Conservation (phyloP, 768 basidiomycete species). For the Coprinopsis sp. region DNA sequence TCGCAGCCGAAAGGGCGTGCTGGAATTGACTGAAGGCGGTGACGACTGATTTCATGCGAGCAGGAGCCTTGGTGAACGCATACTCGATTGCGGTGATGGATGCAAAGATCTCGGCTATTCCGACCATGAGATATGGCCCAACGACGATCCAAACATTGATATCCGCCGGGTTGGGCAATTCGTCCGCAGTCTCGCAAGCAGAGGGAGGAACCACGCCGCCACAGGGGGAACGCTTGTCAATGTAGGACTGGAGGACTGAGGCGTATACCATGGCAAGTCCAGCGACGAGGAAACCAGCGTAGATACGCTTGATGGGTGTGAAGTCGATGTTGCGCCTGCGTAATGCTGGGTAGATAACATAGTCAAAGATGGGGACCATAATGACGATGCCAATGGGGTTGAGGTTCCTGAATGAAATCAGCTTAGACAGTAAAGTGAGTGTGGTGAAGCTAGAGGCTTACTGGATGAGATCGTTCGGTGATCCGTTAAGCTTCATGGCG, state of each 20-base stretch:
- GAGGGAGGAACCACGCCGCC: conserved; percentile 39
- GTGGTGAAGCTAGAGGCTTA: conserved; percentile 15
- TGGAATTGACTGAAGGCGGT: conserved; percentile 51
- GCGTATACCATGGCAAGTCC: conserved; percentile 51
- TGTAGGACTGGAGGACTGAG: conserved; percentile 42
- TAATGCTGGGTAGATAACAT: conserved; percentile 43
- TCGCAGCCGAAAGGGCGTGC: conserved; percentile 42
- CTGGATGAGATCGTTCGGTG: conserved; percentile 50
- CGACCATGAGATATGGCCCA: conserved; percentile 53
- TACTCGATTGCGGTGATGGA: conserved; percentile 58
- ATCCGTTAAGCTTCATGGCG: conserved; percentile 41
- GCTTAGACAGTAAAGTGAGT: background rate
- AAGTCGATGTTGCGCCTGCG: conserved; percentile 47
- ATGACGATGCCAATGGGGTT: conserved; percentile 46
- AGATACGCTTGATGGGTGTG: conserved; percentile 48
- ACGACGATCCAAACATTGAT: conserved; percentile 49
- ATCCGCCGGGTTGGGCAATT: conserved; percentile 27
- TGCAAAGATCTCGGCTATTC: conserved; percentile 52
- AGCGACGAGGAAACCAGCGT: conserved; percentile 46
- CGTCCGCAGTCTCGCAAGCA: conserved; percentile 29
- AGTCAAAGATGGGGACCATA: conserved; percentile 49
- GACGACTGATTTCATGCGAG: conserved; percentile 60
- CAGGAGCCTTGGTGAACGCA: conserved; percentile 60
- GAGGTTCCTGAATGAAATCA: conserved; percentile 30
- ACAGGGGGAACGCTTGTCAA: conserved; percentile 42